These are phyloP conservation scores for Termitomyces sp. DNA, from an alignment of 768 basidiomycete genomes.

Conservation along the genomic window DNA sequence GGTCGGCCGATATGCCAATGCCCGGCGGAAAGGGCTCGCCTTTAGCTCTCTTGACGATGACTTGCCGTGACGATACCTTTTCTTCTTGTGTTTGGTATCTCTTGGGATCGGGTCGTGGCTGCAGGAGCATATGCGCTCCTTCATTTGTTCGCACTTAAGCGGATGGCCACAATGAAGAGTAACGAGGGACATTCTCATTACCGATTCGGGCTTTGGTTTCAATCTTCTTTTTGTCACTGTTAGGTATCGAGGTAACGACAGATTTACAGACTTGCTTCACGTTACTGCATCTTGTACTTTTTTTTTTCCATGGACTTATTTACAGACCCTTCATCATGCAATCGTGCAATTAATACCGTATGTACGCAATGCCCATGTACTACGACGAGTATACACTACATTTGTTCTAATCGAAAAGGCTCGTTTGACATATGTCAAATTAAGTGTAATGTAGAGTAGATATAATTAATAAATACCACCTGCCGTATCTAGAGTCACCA, in stretches of 20 bases:
- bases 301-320: conserved; percentile 6
- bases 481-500: conserved; percentile 42
- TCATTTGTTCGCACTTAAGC: conserved; percentile 13
- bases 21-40: conserved; percentile 42
- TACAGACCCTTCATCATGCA: conserved; percentile 3
- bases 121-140: conserved; percentile 16
- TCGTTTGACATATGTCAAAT: background rate
- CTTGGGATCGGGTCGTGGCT: conserved; percentile 7
- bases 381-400: conserved; percentile 15
- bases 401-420: conserved; percentile 13
- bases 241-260: conserved; percentile 1
- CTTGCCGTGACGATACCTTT: conserved; percentile 20
- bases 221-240: background rate
- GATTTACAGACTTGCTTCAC: conserved; percentile 11
- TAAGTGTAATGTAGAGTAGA: conserved; percentile 1
- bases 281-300: conserved; percentile 1
- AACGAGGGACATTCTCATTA: conserved; percentile 9
- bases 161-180: conserved; percentile 9
- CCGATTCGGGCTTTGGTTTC: conserved; percentile 3
- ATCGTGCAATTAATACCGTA: conserved; percentile 15
- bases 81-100: too few relatives aligned
- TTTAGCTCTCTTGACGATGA: conserved; percentile 37
- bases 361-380: conserved; percentile 15
- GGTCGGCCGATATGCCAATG: conserved; percentile 67
- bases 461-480: background rate